Conservation (phyloP, 2,329 filamentous ascomycete species). For the Aspergillus clavatus region DNA sequence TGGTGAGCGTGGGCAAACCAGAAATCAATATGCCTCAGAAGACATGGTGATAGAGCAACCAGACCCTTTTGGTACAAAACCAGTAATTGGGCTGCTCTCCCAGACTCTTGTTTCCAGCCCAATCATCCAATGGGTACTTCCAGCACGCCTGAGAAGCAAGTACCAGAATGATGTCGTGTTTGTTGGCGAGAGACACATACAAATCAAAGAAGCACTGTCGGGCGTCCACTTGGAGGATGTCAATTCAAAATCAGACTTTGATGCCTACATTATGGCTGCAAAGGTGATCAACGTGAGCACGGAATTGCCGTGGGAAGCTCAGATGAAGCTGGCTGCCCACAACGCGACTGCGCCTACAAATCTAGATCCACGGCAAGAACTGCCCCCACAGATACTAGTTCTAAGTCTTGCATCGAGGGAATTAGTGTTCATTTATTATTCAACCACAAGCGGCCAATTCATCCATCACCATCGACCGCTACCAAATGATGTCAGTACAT, state of each 20-base stretch:
- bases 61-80: constrained; percentile 25
- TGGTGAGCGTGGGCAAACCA: background rate
- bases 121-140: constrained; percentile 68
- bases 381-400: constrained; percentile 77
- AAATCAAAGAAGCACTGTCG: constrained; percentile 67
- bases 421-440: constrained; percentile 70
- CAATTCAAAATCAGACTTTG: constrained; percentile 74
- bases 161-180: constrained; percentile 78
- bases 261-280: constrained; percentile 71
- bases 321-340: constrained; percentile 23
- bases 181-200: constrained; percentile 74
- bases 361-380: constrained; percentile 16
- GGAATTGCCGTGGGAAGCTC: constrained; percentile 33
- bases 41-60: constrained; percentile 15
- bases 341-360: constrained; percentile 6
- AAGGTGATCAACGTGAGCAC: constrained; percentile 63
- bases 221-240: constrained; percentile 67
- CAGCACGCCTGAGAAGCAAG: constrained; percentile 68
- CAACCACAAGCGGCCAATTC: constrained; percentile 52
- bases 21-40: constrained; percentile 3
- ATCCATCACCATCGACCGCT: constrained; percentile 56
- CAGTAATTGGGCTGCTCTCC: constrained; percentile 67
- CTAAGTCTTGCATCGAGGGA: constrained; percentile 69
- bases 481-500: constrained; percentile 50
- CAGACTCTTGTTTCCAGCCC: constrained; percentile 74